Evolutionary conservation across 306 rosid species (phyloP).

Genomic region (Dryas drummondii): DNA sequence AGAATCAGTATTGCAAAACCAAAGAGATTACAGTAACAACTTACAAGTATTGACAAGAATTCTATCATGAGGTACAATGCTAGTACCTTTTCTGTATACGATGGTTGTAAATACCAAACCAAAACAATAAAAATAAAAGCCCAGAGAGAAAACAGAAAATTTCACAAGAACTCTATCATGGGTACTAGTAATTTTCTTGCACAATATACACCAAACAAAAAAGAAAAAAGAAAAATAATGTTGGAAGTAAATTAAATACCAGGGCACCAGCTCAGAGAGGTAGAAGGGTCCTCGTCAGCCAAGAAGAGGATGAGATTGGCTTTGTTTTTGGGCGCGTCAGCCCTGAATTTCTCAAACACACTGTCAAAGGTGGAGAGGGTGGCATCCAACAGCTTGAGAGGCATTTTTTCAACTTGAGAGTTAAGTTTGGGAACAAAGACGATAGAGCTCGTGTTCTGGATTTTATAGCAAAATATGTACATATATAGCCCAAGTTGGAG

Average conservation of each 20-base stretch:
- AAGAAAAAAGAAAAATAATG: neutral
- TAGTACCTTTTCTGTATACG: too few species aligned
- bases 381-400: conserved; percentile 59
- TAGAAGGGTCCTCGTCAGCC: conserved; percentile 81
- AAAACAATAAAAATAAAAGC: neutral
- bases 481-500: neutral
- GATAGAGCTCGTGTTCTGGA: neutral
- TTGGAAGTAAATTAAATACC: conserved; percentile 37
- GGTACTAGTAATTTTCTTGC: neutral
- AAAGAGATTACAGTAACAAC: neutral
- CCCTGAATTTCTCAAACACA: conserved; percentile 64
- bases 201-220: neutral
- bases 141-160: neutral
- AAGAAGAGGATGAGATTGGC: conserved; percentile 76
- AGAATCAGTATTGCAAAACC: neutral
- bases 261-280: conserved; percentile 92
- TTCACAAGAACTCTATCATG: neutral
- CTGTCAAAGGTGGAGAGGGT: conserved; percentile 53
- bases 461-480: neutral
- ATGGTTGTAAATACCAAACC: too few species aligned
- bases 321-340: conserved; percentile 50
- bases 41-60: neutral
- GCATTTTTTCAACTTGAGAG: conserved; percentile 34
- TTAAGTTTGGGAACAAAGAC: neutral
- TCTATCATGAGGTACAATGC: too few species aligned